Percentiles rank a stretch among this genome's conserved stretches.
Conservation (phyloP, 2,329 filamentous ascomycete species). For the Ascochyta fabae region DNA sequence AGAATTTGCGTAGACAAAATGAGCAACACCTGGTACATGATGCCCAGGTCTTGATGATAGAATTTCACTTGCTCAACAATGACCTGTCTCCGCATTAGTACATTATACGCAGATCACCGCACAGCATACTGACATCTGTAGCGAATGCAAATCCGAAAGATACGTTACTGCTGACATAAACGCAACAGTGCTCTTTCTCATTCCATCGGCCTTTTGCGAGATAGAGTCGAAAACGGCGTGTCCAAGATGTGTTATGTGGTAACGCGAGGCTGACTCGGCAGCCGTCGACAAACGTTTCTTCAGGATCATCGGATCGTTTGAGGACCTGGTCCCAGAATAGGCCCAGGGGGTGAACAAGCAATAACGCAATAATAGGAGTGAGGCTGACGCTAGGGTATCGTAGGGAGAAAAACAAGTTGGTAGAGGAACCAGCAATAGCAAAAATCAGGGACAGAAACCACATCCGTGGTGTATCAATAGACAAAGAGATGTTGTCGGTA, state of each 20-base stretch:
- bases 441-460: conserved; percentile 83
- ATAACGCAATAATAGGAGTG: conserved; percentile 83
- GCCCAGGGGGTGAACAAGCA: conserved; percentile 84
- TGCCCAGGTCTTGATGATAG: conserved; percentile 79
- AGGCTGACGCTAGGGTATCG: conserved; percentile 91
- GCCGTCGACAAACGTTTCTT: conserved; percentile 66
- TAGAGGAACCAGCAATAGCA: conserved; percentile 79
- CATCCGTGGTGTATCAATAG: conserved; percentile 88
- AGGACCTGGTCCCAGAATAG: conserved; percentile 77
- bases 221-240: conserved; percentile 68
- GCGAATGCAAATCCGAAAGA: conserved; percentile 90
- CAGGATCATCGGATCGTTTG: conserved; percentile 64
- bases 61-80: conserved; percentile 91
- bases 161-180: conserved; percentile 89
- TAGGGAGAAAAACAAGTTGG: conserved; percentile 87
- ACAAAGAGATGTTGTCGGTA: conserved; percentile 76
- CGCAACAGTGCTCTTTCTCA: conserved; percentile 86
- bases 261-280: conserved; percentile 39
- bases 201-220: conserved; percentile 83
- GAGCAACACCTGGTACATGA: conserved; percentile 80
- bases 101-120: neutral
- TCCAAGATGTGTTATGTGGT: conserved; percentile 30
- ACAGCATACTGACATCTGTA: conserved; percentile 66
- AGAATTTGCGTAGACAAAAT: conserved; percentile 86
- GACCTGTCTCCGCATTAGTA: conserved; percentile 54